Conservation (phyloP, 2,329 filamentous ascomycete species). For the Phaeophleospora eucalypticola region DNA sequence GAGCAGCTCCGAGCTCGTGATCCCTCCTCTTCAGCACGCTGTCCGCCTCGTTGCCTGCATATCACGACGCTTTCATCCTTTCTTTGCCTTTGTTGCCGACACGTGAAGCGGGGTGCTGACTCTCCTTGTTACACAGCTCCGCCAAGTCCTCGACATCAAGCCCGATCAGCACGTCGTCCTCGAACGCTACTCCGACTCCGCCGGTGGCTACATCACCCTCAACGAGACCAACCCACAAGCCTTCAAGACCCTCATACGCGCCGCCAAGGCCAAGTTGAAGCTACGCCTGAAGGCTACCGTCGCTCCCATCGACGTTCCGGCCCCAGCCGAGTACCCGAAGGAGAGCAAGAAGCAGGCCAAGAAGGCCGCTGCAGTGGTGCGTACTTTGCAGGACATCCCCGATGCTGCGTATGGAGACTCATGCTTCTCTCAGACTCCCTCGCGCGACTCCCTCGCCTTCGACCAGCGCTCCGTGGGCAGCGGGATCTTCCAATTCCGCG, state of each 20-base stretch:
- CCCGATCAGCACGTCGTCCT: slow-evolving; percentile 39
- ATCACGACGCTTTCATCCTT: slow-evolving; percentile 2
- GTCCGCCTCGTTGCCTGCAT: slow-evolving; percentile 5
- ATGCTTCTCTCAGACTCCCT: slow-evolving; percentile 13
- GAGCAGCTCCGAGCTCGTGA: slow-evolving; percentile 41
- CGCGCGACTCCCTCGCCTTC: slow-evolving; percentile 26
- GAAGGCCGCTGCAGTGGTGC: slow-evolving; percentile 3
- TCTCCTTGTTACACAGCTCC: slow-evolving; percentile 54
- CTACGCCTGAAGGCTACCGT: slow-evolving; percentile 66
- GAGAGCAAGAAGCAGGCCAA: slow-evolving; percentile 18
- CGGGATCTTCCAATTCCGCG: slow-evolving; percentile 38
- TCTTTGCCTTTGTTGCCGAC: background rate
- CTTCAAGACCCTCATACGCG: slow-evolving; percentile 95
- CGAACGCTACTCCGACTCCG: slow-evolving; percentile 11
- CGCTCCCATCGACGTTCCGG: slow-evolving; percentile 19
- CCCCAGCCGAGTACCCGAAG: slow-evolving; percentile 14
- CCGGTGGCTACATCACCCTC: slow-evolving; percentile 53
- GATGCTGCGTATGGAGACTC: background rate
- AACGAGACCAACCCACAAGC: slow-evolving; percentile 73
- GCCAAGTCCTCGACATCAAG: slow-evolving; percentile 62
- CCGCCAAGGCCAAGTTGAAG: slow-evolving; percentile 97
- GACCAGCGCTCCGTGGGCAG: slow-evolving; percentile 31
- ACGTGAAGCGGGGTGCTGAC: slow-evolving; percentile 16
- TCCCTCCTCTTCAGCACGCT: slow-evolving; percentile 1
- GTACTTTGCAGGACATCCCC: background rate